A percentile compares a stretch with the other conserved stretches of the same genome.
These are phyloP conservation scores for Aureobasidium vineae DNA, from an alignment of 2,329 filamentous ascomycete genomes.

Conservation along the genomic window DNA sequence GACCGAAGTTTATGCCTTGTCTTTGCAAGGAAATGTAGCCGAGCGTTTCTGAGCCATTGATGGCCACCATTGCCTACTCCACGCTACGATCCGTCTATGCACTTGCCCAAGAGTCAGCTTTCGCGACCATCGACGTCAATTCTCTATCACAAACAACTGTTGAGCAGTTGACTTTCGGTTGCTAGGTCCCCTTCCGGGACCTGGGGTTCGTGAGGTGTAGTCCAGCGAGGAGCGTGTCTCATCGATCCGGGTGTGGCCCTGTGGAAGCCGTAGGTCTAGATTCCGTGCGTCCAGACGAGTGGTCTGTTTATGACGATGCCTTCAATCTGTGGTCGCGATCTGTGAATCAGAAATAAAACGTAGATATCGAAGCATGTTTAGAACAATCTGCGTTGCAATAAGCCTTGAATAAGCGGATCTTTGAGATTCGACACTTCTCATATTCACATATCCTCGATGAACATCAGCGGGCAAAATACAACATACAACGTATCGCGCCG, in stretches of 20 bases:
- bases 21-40: neutral
- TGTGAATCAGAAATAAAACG: slow-evolving; percentile 5
- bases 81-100: neutral
- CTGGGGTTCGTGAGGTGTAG: neutral
- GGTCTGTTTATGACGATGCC: neutral
- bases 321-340: neutral
- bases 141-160: neutral
- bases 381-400: neutral
- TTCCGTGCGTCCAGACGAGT: neutral
- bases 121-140: neutral
- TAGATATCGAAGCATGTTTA: slow-evolving; percentile 21
- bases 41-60: neutral
- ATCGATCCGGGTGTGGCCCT: neutral
- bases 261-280: neutral
- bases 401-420: neutral
- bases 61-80: neutral
- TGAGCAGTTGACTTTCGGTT: slow-evolving; percentile 7
- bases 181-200: neutral
- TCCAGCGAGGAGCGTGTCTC: neutral
- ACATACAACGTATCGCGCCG: neutral
- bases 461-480: neutral
- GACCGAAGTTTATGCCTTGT: neutral
- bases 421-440: neutral
- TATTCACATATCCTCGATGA: neutral
- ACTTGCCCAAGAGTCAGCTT: neutral